Evolutionary conservation across 805 yeast genomes (phyloP).

Genomic region (Kregervanrija pseudodelftensis): DNA sequence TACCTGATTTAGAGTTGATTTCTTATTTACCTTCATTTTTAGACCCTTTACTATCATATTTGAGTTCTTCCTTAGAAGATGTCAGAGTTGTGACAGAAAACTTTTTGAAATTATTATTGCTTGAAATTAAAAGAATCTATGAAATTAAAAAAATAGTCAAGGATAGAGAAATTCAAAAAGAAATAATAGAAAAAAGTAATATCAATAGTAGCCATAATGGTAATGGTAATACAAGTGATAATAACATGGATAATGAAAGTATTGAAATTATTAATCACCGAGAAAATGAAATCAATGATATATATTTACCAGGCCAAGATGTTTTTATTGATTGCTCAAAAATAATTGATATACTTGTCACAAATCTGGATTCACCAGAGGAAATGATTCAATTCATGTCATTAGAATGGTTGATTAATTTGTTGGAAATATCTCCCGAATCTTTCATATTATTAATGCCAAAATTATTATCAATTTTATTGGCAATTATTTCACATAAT

Average conservation of each 20-base stretch:
- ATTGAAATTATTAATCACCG: neutral
- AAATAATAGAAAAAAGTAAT: conserved; percentile 9
- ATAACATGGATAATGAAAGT: neutral
- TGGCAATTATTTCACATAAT: conserved; percentile 54
- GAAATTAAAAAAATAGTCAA: conserved; percentile 51
- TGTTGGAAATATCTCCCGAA: conserved; percentile 66
- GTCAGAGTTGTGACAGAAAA: conserved; percentile 81
- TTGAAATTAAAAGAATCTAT: conserved; percentile 72
- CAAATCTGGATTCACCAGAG: conserved; percentile 68
- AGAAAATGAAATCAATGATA: conserved; percentile 35
- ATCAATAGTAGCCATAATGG: conserved; percentile 1
- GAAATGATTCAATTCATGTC: conserved; percentile 74
- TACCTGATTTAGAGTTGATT: conserved; percentile 84
- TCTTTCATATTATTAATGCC: conserved; percentile 72
- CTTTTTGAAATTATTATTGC: conserved; percentile 64
- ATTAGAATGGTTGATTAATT: conserved; percentile 71
- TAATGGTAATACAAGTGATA: neutral
- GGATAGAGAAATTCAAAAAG: conserved; percentile 22
- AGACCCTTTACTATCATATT: conserved; percentile 72
- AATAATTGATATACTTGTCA: conserved; percentile 73
- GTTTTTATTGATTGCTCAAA: conserved; percentile 72
- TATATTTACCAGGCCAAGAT: conserved; percentile 73
- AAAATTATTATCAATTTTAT: conserved; percentile 59
- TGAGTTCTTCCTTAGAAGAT: conserved; percentile 79
- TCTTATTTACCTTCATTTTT: conserved; percentile 84